Conservation (phyloP, 495 filamentous ascomycete genomes). For the Aspergillus panamensis region DNA sequence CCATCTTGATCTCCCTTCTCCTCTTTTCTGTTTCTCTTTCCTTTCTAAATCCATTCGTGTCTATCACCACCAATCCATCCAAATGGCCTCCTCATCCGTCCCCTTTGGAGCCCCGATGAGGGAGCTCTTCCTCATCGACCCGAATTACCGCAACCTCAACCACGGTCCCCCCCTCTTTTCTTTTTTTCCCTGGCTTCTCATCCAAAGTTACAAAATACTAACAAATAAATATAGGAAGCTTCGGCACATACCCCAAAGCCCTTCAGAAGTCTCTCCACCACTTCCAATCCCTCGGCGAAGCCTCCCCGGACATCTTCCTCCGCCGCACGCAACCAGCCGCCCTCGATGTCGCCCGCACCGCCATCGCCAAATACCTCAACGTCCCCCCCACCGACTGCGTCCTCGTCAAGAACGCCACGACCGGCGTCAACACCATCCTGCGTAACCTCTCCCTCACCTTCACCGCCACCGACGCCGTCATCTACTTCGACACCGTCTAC, state of each 20-base stretch:
- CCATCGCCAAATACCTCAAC: constrained; percentile 61
- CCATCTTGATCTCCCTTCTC: background rate
- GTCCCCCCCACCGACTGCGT: constrained; percentile 62
- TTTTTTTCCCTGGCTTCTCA: background rate
- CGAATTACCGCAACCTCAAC: constrained; percentile 69
- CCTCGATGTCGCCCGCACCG: constrained; percentile 60
- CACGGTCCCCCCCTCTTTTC: constrained; percentile 55
- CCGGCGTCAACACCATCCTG: constrained; percentile 75
- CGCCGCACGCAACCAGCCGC: constrained; percentile 55
- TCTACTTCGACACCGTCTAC: constrained; percentile 74
- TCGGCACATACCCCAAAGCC: constrained; percentile 64
- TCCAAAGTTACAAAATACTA: background rate
- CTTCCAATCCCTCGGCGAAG: constrained; percentile 60
- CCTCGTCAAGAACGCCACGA: constrained; percentile 78
- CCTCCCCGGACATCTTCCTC: constrained; percentile 68
- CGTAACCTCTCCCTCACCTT: constrained; percentile 63
- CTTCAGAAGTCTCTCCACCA: constrained; percentile 55
- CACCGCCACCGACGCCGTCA: constrained; percentile 55
- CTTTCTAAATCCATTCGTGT: background rate
- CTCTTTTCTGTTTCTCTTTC: background rate
- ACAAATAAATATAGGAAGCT: constrained; percentile 50
- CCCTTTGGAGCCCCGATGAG: constrained; percentile 59
- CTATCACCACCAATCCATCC: background rate
- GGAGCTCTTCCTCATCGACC: constrained; percentile 69
- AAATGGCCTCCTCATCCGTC: constrained; percentile 18